These are phyloP conservation scores for Fomitopsis betulina DNA, from an alignment of 1,284 basidiomycete genomes.

Conservation along the genomic window DNA sequence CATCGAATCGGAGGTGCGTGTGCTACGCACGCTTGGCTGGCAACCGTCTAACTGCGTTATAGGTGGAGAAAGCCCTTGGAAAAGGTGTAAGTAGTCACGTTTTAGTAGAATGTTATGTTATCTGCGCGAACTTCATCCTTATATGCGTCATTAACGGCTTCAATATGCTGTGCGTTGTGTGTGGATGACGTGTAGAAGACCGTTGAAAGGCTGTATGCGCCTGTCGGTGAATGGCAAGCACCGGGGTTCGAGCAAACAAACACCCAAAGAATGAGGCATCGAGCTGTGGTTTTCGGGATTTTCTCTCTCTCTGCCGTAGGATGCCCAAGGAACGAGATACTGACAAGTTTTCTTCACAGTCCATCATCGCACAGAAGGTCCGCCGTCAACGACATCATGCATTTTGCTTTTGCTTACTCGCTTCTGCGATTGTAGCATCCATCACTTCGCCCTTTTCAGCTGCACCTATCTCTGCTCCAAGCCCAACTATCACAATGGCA, in stretches of 20 bases:
- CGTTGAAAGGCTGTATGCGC: not conserved
- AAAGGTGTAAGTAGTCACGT: conserved; percentile 39
- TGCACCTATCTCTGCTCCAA: conserved; percentile 54
- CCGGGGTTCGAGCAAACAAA: no score
- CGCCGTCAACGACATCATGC: conserved; percentile 3
- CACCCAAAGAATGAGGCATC: no score
- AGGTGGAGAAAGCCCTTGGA: conserved; percentile 48
- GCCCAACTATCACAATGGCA: conserved; percentile 50
- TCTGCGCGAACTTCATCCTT: not conserved
- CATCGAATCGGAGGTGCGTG: conserved; percentile 47
- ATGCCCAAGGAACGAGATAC: not conserved
- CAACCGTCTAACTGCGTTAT: not conserved
- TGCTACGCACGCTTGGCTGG: not conserved
- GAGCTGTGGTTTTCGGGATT: not conserved
- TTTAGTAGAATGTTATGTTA: not conserved
- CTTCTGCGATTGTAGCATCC: conserved; percentile 41
- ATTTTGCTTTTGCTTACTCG: not conserved
- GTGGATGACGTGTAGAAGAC: not conserved
- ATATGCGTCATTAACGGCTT: not conserved
- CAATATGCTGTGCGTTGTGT: not conserved
- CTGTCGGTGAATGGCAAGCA: no score
- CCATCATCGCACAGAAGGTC: conserved; percentile 61
- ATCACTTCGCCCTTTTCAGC: conserved; percentile 51
- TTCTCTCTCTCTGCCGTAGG: not conserved
- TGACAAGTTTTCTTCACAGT: conserved; percentile 29